Conservation (phyloP, 1,284 basidiomycete genomes). For the Phlebopus sp. region DNA sequence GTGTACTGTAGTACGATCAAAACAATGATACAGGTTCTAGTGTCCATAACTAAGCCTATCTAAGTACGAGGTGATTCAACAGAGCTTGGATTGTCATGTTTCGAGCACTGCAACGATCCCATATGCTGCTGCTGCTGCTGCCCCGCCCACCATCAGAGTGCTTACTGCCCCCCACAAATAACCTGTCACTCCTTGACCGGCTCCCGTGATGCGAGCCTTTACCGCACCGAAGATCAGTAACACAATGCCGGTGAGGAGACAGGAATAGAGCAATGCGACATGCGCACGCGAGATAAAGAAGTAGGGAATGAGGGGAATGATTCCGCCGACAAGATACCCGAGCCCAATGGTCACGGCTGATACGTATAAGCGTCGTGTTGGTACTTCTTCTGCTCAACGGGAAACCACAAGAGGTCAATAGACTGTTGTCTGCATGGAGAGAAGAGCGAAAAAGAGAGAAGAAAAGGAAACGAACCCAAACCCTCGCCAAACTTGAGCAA, state of each 20-base stretch:
- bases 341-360: slow-evolving; percentile 93
- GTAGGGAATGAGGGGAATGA: slow-evolving; percentile 89
- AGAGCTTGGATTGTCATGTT: slow-evolving; percentile 6
- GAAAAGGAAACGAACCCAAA: slow-evolving; percentile 52
- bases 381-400: slow-evolving; percentile 69
- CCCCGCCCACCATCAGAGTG: slow-evolving; percentile 87
- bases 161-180: slow-evolving; percentile 85
- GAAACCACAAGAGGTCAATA: not conserved
- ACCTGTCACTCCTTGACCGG: slow-evolving; percentile 51
- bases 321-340: slow-evolving; percentile 82
- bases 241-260: slow-evolving; percentile 77
- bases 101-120: slow-evolving; percentile 81
- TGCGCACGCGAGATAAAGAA: slow-evolving; percentile 76
- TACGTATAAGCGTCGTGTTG: slow-evolving; percentile 64
- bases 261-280: slow-evolving; percentile 70
- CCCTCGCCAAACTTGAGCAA: slow-evolving; percentile 92
- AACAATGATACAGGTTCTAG: slow-evolving; percentile 2
- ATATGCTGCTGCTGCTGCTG: slow-evolving; percentile 88
- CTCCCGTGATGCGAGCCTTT: slow-evolving; percentile 89
- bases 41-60: not conserved
- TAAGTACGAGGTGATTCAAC: not conserved
- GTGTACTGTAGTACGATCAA: not conserved
- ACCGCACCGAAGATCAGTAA: slow-evolving; percentile 87
- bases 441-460: not conserved
- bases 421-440: not conserved